Evolutionary conservation across 1,284 basidiomycete species (phyloP).

Genomic region (Pyrrhoderma noxium): DNA sequence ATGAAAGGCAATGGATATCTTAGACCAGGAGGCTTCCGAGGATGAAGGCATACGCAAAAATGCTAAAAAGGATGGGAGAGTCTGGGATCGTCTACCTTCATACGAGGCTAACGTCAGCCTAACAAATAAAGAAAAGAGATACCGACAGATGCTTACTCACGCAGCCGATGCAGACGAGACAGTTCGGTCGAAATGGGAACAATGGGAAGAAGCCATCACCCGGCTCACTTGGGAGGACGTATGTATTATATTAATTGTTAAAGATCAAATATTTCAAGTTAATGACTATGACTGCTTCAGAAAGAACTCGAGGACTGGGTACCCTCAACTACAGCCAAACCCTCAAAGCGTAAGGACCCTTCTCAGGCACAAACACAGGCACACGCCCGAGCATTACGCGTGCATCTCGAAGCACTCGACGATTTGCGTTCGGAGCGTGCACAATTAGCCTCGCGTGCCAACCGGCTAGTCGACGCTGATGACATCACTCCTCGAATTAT

Average conservation of each 20-base stretch:
- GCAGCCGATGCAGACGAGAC: conserved; percentile 71
- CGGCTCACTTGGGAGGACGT: conserved; percentile 74
- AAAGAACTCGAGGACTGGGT: conserved; percentile 59
- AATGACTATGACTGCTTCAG: conserved; percentile 33
- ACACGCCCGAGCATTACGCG: conserved; percentile 69
- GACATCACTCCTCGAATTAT: conserved; percentile 71
- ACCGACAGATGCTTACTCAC: conserved; percentile 64
- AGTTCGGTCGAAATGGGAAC: conserved; percentile 77
- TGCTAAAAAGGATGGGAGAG: conserved; percentile 24
- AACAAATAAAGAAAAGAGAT: conserved; percentile 62
- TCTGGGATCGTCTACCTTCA: conserved; percentile 55
- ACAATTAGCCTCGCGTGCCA: conserved; percentile 61
- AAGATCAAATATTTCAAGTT: not conserved
- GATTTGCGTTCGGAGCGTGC: conserved; percentile 57
- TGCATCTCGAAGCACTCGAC: conserved; percentile 76
- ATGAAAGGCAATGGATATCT: conserved; percentile 75
- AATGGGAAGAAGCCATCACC: conserved; percentile 73
- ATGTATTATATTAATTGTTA: conserved; percentile 13
- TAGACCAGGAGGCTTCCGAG: conserved; percentile 86
- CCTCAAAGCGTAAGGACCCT: conserved; percentile 26
- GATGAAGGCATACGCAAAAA: conserved; percentile 65
- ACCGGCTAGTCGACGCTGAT: conserved; percentile 59
- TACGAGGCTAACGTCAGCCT: conserved; percentile 74
- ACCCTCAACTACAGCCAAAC: conserved; percentile 52
- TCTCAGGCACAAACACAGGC: conserved; percentile 40